Evolutionary conservation across 805 yeast species (phyloP), one percentile per base, ranked within the genome.

Genomic region (Ogataea naganishii): DNA sequence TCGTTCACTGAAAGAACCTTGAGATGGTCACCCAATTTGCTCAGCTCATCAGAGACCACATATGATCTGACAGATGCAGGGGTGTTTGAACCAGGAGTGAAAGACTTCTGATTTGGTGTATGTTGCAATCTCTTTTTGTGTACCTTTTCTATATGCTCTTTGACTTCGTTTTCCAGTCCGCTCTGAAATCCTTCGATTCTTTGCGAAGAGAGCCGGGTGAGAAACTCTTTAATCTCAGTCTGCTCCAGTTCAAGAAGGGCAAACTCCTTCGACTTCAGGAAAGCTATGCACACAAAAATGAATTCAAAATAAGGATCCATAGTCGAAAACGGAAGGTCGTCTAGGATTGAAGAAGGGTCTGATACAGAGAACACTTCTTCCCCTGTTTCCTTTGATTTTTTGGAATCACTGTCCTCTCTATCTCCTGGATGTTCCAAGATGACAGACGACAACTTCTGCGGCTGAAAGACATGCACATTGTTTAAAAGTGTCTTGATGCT

Each of bases 161-260:
- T 30, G 17, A 26, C 26, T 29, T 29, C 22, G 24, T 23, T 23
- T 15, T 27, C 31, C 14, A 20, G 20, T 23, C 20, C 26, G 8
- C 23, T 14, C 49, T 60, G 20, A 46, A 46, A 24, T 44, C 47
- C 32, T 37, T 48, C 51, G 50, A 59, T 54, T 11, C 62, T 56
- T 36, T 62, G 62, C 10, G 75, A 63, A 2, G 76, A 72, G 27
- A 69, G 47, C 22, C 77, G 69, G 37, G 73, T 72, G 37, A 88
- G 63, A 40, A 75, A 75, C 48, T 86, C 94, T 22, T 86, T 65
- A 26, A 85, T 83, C 55, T 88, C 97, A 39, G 82, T 76, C 49
- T 84, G 94, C 46, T 88, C 97, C 39, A 86, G 75, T 49, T 88
- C 96, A 39, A 83, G 66, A 32, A 88, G 64, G 23, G 80, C 74